These are phyloP conservation scores for Excoecaria agallocha DNA, from an alignment of 345 rosid genomes.

Conservation along the genomic window DNA sequence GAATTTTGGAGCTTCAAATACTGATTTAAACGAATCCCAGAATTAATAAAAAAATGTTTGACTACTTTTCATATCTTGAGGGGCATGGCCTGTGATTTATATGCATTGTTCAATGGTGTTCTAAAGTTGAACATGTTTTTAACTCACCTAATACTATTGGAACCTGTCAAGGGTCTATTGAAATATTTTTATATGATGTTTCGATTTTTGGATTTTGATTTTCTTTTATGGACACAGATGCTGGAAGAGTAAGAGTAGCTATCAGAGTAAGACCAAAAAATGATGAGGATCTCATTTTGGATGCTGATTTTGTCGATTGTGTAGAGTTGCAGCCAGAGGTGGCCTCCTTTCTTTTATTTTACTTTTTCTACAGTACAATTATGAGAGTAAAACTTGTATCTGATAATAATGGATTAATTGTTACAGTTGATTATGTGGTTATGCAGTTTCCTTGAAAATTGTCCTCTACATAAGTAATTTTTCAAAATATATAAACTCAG, in stretches of 20 bases:
- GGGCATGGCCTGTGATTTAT: not conserved
- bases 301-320: slow-evolving; percentile 81
- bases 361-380: not conserved
- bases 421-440: not conserved
- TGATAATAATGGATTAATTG: not conserved
- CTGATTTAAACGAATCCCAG: no score
- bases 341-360: not conserved
- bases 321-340: slow-evolving; percentile 94
- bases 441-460: not conserved
- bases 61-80: not conserved
- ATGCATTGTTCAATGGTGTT: not conserved
- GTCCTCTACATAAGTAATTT: not conserved
- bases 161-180: not conserved
- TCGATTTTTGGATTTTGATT: not conserved
- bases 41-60: not conserved
- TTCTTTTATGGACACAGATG: slow-evolving; percentile 36
- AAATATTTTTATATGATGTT: not conserved
- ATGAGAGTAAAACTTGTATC: not conserved
- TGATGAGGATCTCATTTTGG: slow-evolving; percentile 62
- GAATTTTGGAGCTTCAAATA: not conserved
- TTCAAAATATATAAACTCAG: not conserved
- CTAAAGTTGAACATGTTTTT: not conserved
- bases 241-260: slow-evolving; percentile 87
- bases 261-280: slow-evolving; percentile 81
- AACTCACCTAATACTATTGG: not conserved